Percentiles rank a stretch among this genome's conserved stretches.
Conservation (phyloP, 768 basidiomycete genomes). For the Pleurotus citrinopileatus region DNA sequence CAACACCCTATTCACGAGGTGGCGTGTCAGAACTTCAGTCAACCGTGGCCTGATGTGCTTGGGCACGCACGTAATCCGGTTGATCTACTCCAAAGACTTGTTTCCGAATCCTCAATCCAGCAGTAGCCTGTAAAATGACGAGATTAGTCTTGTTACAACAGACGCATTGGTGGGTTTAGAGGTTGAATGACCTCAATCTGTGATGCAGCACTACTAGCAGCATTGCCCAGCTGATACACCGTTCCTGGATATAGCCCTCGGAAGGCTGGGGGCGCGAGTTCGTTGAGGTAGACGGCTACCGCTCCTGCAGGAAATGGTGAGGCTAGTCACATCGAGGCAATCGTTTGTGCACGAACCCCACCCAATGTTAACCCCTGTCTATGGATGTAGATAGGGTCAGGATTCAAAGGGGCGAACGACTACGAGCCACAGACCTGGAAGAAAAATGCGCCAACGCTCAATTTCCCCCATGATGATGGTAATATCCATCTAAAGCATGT, state of each 20-base stretch:
- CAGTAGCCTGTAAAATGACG: conserved; percentile 7
- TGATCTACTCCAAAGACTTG: conserved; percentile 12
- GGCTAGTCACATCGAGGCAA: no score
- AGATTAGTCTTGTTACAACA: not conserved
- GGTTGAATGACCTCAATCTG: conserved; percentile 12
- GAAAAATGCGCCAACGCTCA: conserved; percentile 66
- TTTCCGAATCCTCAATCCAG: conserved; percentile 11
- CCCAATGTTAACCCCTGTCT: conserved; percentile 67
- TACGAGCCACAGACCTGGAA: conserved; percentile 21
- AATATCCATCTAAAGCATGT: conserved; percentile 51
- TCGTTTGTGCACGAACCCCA: conserved; percentile 46
- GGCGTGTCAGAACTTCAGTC: not conserved
- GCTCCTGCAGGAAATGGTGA: conserved; percentile 4
- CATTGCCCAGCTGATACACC: conserved; percentile 62
- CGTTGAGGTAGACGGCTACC: conserved; percentile 55
- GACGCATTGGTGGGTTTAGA: not conserved
- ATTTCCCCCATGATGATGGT: conserved; percentile 46
- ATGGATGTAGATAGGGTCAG: conserved; percentile 16
- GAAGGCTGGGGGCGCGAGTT: conserved; percentile 67
- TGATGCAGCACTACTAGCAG: conserved; percentile 15
- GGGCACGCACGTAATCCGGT: conserved; percentile 13
- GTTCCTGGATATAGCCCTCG: conserved; percentile 64
- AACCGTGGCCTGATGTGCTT: not conserved
- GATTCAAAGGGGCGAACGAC: no score
- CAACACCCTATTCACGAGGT: conserved; percentile 10